Percentiles rank a stretch among this genome's conserved stretches.
These are phyloP conservation scores for Populus tremula DNA, from an alignment of 345 rosid genomes.

Conservation along the genomic window DNA sequence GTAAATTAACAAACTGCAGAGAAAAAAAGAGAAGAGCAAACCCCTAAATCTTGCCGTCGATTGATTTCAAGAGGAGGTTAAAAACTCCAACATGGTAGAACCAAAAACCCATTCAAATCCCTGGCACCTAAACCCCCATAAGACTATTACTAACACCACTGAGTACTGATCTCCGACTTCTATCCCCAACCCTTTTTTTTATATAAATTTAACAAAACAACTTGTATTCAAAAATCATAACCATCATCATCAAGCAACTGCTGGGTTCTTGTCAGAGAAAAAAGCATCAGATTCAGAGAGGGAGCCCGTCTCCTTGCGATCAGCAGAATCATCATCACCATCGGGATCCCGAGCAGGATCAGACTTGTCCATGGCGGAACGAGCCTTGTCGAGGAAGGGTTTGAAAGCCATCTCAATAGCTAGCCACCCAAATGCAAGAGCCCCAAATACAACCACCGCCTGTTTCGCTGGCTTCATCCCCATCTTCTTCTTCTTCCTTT, in stretches of 20 bases:
- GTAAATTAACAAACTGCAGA: background rate
- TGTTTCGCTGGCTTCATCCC: slow-evolving; percentile 38
- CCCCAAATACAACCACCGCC: slow-evolving; percentile 65
- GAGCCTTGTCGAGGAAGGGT: slow-evolving; percentile 62
- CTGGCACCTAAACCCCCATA: background rate
- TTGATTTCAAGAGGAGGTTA: background rate
- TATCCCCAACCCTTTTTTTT: background rate
- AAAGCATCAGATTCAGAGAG: background rate
- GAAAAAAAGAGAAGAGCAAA: too few relatives aligned
- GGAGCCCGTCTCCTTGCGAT: background rate
- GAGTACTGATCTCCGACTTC: background rate
- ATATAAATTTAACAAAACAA: background rate
- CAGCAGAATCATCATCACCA: slow-evolving; percentile 13
- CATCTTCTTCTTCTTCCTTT: background rate
- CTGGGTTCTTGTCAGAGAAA: slow-evolving; percentile 2
- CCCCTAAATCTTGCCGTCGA: background rate
- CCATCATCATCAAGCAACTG: background rate
- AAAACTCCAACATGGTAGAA: background rate
- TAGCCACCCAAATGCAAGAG: slow-evolving; percentile 70
- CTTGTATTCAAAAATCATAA: background rate
- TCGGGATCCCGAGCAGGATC: slow-evolving; percentile 65
- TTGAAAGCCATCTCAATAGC: slow-evolving; percentile 79
- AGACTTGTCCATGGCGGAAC: slow-evolving; percentile 64
- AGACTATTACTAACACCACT: background rate
- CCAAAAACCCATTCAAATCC: background rate